Evolutionary conservation across 2,329 filamentous ascomycete genomes (phyloP).

Genomic region (Microdochium trichocladiopsis): DNA sequence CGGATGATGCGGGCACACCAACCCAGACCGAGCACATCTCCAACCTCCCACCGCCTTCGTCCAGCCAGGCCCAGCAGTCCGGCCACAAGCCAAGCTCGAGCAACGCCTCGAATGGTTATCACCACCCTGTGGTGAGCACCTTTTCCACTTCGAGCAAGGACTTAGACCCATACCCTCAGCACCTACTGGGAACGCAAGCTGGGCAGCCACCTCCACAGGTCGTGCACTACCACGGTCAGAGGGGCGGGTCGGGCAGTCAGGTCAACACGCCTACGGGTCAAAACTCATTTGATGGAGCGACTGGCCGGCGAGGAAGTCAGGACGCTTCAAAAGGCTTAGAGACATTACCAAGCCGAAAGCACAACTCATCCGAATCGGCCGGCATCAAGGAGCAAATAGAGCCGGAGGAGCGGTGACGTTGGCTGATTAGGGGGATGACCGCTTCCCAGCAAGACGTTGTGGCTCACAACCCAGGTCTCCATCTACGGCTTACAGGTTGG

Average conservation of each 20-base stretch:
- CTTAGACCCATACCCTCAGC: slow-evolving; percentile 60
- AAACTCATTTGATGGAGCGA: slow-evolving; percentile 40
- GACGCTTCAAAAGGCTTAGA: slow-evolving; percentile 20
- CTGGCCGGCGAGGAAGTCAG: slow-evolving; percentile 40
- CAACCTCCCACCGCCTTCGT: slow-evolving; percentile 7
- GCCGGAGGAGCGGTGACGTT: not conserved
- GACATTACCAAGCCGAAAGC: not conserved
- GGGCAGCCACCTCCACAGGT: slow-evolving; percentile 60
- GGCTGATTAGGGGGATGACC: too few species aligned
- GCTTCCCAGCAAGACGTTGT: too few species aligned
- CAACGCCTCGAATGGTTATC: slow-evolving; percentile 52
- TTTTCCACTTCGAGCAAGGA: slow-evolving; percentile 67
- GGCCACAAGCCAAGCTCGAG: slow-evolving; percentile 37
- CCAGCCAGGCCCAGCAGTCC: slow-evolving; percentile 7
- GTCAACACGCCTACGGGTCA: slow-evolving; percentile 55
- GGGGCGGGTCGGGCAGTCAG: slow-evolving; percentile 52
- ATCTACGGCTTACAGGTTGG: not conserved
- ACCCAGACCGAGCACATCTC: slow-evolving; percentile 50
- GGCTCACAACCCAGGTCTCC: not conserved
- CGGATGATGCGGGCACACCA: slow-evolving; percentile 52
- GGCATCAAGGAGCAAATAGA: not conserved
- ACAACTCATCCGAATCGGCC: not conserved
- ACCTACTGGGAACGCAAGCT: slow-evolving; percentile 54
- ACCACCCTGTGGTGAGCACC: slow-evolving; percentile 60
- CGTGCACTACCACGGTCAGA: slow-evolving; percentile 60